Percentiles rank a stretch among this genome's conserved stretches.
These are phyloP conservation scores for Talaromyces funiculosus DNA, from an alignment of 2,329 filamentous ascomycete genomes.

Conservation along the genomic window DNA sequence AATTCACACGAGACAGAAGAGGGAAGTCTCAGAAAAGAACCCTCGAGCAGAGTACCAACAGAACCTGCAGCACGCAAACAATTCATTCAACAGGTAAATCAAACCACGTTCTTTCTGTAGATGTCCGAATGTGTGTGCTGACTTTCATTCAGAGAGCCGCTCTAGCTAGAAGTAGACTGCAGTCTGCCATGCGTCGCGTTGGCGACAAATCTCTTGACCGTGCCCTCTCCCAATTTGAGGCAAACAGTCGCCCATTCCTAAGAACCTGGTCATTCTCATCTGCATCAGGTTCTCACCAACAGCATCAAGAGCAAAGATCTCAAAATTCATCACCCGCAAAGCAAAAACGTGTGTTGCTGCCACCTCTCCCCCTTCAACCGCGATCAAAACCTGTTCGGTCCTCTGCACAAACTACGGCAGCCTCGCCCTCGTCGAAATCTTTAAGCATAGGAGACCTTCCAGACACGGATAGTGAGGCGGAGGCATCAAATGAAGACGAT, in stretches of 20 bases:
- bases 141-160: constrained; percentile 33
- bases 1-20: constrained; percentile 1
- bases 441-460: not conserved
- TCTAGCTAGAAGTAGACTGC: constrained; percentile 34
- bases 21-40: constrained; percentile 3
- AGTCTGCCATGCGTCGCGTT: constrained; percentile 37
- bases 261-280: not conserved
- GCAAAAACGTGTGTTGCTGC: constrained; percentile 11
- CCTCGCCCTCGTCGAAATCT: constrained; percentile 2
- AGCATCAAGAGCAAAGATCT: not conserved
- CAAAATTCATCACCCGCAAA: not conserved
- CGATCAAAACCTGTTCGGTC: constrained; percentile 11
- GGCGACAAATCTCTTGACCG: constrained; percentile 35
- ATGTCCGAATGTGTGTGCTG: constrained; percentile 4
- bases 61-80: constrained; percentile 33
- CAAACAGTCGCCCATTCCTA: constrained; percentile 11
- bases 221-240: constrained; percentile 37
- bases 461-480: not conserved
- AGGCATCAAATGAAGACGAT: not conserved
- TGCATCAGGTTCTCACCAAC: not conserved
- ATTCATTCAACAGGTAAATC: constrained; percentile 37
- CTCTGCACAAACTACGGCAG: constrained; percentile 6
- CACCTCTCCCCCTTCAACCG: constrained; percentile 14
- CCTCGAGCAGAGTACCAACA: constrained; percentile 23
- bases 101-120: not conserved